Evolutionary conservation across 2,329 filamentous ascomycete species (phyloP).

Genomic region (Aspergillus brasiliensis): DNA sequence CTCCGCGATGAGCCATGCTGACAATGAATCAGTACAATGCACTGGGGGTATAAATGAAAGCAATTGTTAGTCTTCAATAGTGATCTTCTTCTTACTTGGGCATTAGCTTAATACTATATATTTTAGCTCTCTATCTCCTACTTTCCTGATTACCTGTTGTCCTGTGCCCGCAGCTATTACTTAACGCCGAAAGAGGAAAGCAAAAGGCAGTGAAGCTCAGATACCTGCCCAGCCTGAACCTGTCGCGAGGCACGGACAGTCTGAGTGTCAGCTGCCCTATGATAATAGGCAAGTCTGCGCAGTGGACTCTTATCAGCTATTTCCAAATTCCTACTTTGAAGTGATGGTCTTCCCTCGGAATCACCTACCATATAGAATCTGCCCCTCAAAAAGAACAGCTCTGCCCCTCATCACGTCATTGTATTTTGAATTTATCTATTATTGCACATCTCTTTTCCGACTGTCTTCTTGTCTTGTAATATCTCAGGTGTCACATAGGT

Average conservation of each 20-base stretch:
- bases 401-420: background rate
- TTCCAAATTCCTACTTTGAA: background rate
- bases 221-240: too few species aligned
- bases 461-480: background rate
- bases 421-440: background rate
- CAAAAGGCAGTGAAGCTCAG: too few species aligned
- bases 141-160: too few species aligned
- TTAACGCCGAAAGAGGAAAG: too few species aligned
- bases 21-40: background rate
- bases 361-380: conserved; percentile 18
- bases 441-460: background rate
- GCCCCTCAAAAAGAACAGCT: background rate
- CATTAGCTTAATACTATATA: background rate
- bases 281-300: background rate
- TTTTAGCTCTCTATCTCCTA: too few species aligned
- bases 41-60: too few species aligned
- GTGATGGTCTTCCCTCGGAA: conserved; percentile 16
- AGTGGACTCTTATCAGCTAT: background rate
- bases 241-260: too few species aligned
- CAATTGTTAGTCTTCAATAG: too few species aligned
- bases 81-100: too few species aligned
- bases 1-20: conserved; percentile 35
- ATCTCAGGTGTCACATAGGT: background rate
- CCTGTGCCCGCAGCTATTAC: too few species aligned
- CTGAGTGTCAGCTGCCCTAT: background rate